Percentiles rank a stretch among this genome's conserved stretches.
These are phyloP conservation scores for Populus simonii DNA, from an alignment of 345 rosid species.

Conservation along the genomic window DNA sequence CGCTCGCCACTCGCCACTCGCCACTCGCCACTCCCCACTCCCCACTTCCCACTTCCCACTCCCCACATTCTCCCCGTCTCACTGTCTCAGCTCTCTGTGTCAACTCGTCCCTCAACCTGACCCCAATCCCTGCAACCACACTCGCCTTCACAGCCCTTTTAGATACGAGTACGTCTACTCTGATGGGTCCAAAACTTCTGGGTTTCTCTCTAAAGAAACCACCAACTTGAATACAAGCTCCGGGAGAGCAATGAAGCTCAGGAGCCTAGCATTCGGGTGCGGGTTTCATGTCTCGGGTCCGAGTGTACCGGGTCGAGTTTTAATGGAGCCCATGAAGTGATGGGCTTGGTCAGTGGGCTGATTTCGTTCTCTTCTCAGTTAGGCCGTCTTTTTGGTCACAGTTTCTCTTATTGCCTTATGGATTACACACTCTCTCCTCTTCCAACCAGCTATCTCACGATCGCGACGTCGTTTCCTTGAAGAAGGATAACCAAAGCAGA, in stretches of 20 bases:
- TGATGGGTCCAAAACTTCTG: constrained; percentile 63
- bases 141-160: constrained; percentile 73
- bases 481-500: neutral
- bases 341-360: constrained; percentile 86
- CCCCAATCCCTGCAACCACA: constrained; percentile 48
- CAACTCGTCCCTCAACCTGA: constrained; percentile 53
- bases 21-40: constrained; percentile 80
- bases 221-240: constrained; percentile 57
- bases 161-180: constrained; percentile 67
- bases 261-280: constrained; percentile 63
- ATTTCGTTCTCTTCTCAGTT: constrained; percentile 77
- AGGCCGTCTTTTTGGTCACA: constrained; percentile 69
- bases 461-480: constrained; percentile 33
- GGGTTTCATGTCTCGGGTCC: constrained; percentile 75
- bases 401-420: constrained; percentile 79
- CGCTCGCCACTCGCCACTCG: constrained; percentile 80
- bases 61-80: constrained; percentile 61
- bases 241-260: constrained; percentile 35
- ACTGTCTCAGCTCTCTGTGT: constrained; percentile 59
- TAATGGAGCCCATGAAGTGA: constrained; percentile 77
- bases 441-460: constrained; percentile 68
- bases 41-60: no score
- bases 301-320: constrained; percentile 62
- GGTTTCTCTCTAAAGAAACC: constrained; percentile 65
- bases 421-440: constrained; percentile 83